Base-by-base conservation (phyloP, 139 green algal genomes). In the Raphidocelis subcapitata region DNA sequence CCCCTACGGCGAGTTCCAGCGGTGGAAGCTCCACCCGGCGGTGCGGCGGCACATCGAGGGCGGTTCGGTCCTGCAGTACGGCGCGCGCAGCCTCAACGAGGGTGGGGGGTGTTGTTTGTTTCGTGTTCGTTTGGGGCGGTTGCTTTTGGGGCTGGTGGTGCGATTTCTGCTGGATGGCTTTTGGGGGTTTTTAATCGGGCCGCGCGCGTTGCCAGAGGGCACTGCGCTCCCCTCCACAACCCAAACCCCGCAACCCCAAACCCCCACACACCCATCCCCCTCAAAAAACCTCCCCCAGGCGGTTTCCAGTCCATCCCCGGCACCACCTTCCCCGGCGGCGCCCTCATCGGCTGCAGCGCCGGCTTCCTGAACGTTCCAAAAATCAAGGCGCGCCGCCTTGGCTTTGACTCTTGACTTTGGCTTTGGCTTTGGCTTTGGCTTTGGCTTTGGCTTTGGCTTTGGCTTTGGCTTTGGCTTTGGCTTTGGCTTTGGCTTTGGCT, bases 351-450 rank as follows among this genome's bases (percentile, higher is more conserved):
- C n/a, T 97, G 94, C 78, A 76, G 82, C 21, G 95, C 92, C 5
- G 95, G 95, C 55, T 96, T 97, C 71, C 78, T 99, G 16, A 98
- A 98, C 68, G 92, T 96, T 15, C 82, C 91, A 28, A 97, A 94
- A 65, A 96, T 98, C 78, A 98, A 98, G 86, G 89, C 75, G 28
- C n/a, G n/a, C n/a, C n/a, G n/a, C n/a, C n/a, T 49, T 8, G 41
- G 41, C 8, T 8, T 12, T 49, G 41, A 8, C 41, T 12, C 41
- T 49, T 49, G 8, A 8, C 41, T 12, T 12, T 49, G 8, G 8
- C 41, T 49, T 8, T 12, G 12, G 41, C 41, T 49, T 49, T 12
- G 8, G 8, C 8, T 8, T 49, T 49, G 8, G 12, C 41, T 8
- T 12, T 12, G 41, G 41, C 8, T 49, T 12, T 12, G 8, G 8